phyloP scores from a whole-genome alignment of 163 green algal species.

The Scenedesmus sp. region DNA sequence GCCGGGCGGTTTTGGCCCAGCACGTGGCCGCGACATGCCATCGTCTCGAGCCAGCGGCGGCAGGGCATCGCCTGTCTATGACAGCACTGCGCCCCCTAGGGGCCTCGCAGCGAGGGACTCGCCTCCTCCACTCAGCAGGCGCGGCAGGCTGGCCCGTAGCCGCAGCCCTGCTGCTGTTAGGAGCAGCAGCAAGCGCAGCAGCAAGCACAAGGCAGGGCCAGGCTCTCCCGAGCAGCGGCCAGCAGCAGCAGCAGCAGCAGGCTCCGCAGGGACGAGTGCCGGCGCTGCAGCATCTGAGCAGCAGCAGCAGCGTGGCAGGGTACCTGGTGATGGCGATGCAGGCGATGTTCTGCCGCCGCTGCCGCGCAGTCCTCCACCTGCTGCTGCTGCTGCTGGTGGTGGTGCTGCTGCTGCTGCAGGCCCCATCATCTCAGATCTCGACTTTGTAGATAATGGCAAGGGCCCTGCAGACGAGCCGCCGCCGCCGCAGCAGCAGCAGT shows the following conservation, averaged over 20 bases:
- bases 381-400: constrained; percentile 1
- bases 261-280: not conserved
- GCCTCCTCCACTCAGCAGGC: not conserved
- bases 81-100: constrained; percentile 26
- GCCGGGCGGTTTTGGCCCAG: not conserved
- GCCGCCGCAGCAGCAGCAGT: constrained; percentile 40
- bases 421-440: constrained; percentile 42
- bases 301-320: constrained; percentile 23
- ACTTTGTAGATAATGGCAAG: not conserved
- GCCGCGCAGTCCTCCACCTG: constrained; percentile 15
- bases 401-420: not conserved
- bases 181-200: constrained; percentile 21
- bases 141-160: not conserved
- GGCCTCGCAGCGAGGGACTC: constrained; percentile 11
- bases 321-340: not conserved
- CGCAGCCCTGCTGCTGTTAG: not conserved
- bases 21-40: constrained; percentile 3
- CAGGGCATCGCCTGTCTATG: constrained; percentile 30
- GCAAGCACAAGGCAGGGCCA: not conserved
- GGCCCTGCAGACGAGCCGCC: not conserved
- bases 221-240: too few species aligned
- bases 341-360: constrained; percentile 1
- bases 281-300: not conserved
- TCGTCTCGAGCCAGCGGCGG: not conserved
- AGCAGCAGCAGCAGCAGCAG: not conserved